phyloP scores from a whole-genome alignment of 2,329 filamentous ascomycete species.

The Incumbomyces lentus region DNA sequence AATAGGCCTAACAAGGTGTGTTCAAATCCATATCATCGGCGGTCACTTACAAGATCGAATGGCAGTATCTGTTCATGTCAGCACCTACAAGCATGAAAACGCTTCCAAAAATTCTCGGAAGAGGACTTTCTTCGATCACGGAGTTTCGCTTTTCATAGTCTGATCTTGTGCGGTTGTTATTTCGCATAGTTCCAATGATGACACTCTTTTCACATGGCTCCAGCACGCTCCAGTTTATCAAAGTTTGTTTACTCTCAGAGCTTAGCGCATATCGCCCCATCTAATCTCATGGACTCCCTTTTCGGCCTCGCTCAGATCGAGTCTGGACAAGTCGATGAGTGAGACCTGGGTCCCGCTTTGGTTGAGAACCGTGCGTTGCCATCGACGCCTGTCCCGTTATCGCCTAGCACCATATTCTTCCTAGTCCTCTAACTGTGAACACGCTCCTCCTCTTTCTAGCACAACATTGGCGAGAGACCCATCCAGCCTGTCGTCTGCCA shows the following conservation, averaged over 20 bases:
- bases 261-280: constrained; percentile 2
- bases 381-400: constrained; percentile 7
- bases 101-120: too few relatives aligned
- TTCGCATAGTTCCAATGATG: not conserved
- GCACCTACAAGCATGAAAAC: too few relatives aligned
- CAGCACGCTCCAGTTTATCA: not conserved
- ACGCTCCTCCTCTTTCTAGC: constrained; percentile 19
- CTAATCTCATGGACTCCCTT: constrained; percentile 7
- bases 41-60: too few relatives aligned
- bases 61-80: too few relatives aligned
- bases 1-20: too few relatives aligned
- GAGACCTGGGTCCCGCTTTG: constrained; percentile 6
- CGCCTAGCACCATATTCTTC: not conserved
- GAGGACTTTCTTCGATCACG: too few relatives aligned
- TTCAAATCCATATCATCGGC: too few relatives aligned
- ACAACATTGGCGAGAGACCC: constrained; percentile 22
- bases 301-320: constrained; percentile 7
- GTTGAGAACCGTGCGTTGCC: constrained; percentile 7
- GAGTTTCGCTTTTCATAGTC: not conserved
- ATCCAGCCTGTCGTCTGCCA: constrained; percentile 24
- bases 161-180: not conserved
- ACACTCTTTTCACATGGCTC: not conserved
- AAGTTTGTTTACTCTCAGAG: constrained; percentile 2
- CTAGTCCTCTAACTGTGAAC: not conserved
- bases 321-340: constrained; percentile 8